These are phyloP conservation scores for Aspergillus sp. DNA, from an alignment of 2,329 filamentous ascomycete genomes.

Conservation along the genomic window DNA sequence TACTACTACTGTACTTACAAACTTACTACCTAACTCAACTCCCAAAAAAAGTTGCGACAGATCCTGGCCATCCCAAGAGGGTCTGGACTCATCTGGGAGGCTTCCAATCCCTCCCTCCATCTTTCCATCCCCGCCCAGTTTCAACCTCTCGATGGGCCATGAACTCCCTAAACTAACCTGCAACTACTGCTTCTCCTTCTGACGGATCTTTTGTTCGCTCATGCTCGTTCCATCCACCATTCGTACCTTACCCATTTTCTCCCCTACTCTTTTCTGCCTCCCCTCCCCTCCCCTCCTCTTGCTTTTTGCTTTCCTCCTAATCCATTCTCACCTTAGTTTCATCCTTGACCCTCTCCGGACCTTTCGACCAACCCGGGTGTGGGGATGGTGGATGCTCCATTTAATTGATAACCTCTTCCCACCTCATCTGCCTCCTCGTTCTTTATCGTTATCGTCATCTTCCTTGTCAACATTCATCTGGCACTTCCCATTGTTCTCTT, in stretches of 20 bases:
- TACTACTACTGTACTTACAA: background rate
- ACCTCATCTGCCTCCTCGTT: conserved; percentile 8
- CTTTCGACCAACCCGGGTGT: conserved; percentile 17
- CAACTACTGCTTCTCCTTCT: conserved; percentile 14
- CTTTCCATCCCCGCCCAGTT: conserved; percentile 12
- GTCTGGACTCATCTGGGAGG: conserved; percentile 15
- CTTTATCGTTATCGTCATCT: conserved; percentile 14
- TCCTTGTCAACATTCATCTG: conserved; percentile 6
- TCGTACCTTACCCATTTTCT: background rate
- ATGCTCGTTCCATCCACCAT: background rate
- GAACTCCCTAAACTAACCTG: conserved; percentile 11
- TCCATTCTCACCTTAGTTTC: conserved; percentile 13
- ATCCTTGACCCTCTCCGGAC: conserved; percentile 12
- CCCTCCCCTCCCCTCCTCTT: background rate
- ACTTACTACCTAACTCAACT: background rate
- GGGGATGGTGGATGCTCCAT: conserved; percentile 14
- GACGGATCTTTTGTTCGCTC: conserved; percentile 11
- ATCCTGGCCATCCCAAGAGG: conserved; percentile 15
- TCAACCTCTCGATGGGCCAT: conserved; percentile 15
- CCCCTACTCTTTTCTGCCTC: background rate
- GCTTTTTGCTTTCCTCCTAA: conserved; percentile 1
- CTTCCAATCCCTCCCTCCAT: conserved; percentile 17
- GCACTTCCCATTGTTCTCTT: background rate
- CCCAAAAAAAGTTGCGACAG: background rate
- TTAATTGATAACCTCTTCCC: conserved; percentile 16